phyloP scores from a whole-genome alignment of 108 stramenopile species.

The Pseudonitzschia multiseries region DNA sequence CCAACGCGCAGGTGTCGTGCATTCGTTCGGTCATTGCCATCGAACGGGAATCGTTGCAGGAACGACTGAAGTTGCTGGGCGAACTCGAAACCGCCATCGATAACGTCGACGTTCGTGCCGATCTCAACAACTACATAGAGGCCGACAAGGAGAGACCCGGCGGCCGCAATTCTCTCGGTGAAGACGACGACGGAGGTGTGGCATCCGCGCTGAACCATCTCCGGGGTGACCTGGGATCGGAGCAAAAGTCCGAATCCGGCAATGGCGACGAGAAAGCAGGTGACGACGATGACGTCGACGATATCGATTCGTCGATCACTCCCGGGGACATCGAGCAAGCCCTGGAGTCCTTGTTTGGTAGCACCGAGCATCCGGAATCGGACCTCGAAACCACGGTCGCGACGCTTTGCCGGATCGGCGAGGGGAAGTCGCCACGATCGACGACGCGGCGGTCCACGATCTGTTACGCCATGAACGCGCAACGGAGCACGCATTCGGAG shows the following conservation, averaged over 20 bases:
- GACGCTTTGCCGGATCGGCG: slow-evolving; percentile 38
- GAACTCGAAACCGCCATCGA: slow-evolving; percentile 52
- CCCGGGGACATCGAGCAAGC: slow-evolving; percentile 38
- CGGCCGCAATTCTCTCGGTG: slow-evolving; percentile 47
- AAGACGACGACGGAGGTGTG: slow-evolving; percentile 80
- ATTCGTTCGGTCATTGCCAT: slow-evolving; percentile 51
- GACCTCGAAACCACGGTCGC: slow-evolving; percentile 21
- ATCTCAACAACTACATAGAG: slow-evolving; percentile 64
- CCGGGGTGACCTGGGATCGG: slow-evolving; percentile 43
- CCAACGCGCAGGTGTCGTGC: slow-evolving; percentile 56
- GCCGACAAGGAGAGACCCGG: slow-evolving; percentile 51
- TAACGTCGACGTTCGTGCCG: slow-evolving; percentile 65
- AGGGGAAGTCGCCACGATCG: slow-evolving; percentile 36
- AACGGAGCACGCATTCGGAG: slow-evolving; percentile 50
- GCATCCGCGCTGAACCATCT: slow-evolving; percentile 75
- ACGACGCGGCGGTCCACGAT: slow-evolving; percentile 45
- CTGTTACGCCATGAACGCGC: slow-evolving; percentile 66
- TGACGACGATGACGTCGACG: slow-evolving; percentile 27
- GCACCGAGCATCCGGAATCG: slow-evolving; percentile 27
- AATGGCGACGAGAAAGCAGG: slow-evolving; percentile 27
- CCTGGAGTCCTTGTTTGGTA: slow-evolving; percentile 31
- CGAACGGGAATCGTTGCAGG: slow-evolving; percentile 56
- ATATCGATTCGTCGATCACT: slow-evolving; percentile 15
- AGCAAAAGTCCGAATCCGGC: slow-evolving; percentile 12
- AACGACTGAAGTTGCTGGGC: slow-evolving; percentile 48